Conservation (phyloP, 768 basidiomycete species). For the Pleurotus ostreatus region DNA sequence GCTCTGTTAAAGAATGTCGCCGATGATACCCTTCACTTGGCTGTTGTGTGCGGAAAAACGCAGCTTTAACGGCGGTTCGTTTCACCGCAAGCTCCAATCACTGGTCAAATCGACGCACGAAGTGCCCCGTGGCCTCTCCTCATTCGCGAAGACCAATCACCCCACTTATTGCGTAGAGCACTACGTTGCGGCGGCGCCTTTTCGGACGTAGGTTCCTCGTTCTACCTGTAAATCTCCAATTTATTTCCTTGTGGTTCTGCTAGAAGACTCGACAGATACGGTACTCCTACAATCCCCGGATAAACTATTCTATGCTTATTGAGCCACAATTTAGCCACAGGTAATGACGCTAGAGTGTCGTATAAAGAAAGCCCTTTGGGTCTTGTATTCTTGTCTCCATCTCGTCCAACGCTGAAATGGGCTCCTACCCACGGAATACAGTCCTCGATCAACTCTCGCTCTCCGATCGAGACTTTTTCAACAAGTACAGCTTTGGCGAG, state of each 20-base stretch:
- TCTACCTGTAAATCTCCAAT: neutral
- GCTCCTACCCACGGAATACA: conserved; percentile 42
- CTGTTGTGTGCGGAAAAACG: conserved; percentile 4
- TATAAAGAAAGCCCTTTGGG: conserved; percentile 9
- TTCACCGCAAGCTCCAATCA: neutral
- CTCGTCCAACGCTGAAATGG: conserved; percentile 76
- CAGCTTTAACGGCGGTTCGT: conserved; percentile 6
- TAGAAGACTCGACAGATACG: neutral
- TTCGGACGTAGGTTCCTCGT: neutral
- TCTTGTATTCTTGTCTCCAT: conserved; percentile 10
- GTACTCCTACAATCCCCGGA: neutral
- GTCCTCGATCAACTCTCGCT: conserved; percentile 29
- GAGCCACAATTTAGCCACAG: neutral
- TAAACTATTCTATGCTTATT: neutral
- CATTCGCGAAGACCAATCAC: conserved; percentile 4
- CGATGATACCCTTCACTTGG: neutral
- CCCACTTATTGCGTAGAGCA: neutral
- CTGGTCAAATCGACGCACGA: neutral
- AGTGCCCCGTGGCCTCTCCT: neutral
- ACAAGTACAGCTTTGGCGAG: conserved; percentile 40
- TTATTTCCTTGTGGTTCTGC: neutral
- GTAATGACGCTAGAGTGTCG: neutral
- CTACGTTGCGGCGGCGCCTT: neutral
- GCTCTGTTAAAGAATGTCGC: neutral
- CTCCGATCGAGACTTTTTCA: conserved; percentile 39